phyloP scores from a whole-genome alignment of 257 asterid species.

The Scutellaria minor region DNA sequence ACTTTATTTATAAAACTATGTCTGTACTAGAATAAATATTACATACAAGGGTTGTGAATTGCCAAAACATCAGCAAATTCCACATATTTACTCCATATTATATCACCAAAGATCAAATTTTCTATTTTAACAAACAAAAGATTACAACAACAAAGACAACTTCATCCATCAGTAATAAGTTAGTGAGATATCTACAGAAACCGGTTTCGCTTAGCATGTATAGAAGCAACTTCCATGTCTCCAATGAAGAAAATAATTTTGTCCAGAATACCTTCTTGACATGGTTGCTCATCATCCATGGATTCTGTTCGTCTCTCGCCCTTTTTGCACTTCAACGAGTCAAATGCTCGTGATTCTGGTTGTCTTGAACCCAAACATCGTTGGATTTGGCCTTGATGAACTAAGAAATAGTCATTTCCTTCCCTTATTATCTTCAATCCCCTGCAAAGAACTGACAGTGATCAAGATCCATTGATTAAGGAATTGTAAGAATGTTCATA shows the following conservation, averaged over 20 bases:
- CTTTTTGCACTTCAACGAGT: neutral
- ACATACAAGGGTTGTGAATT: neutral
- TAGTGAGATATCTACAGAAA: constrained; percentile 35
- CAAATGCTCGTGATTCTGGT: constrained; percentile 8
- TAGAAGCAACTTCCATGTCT: constrained; percentile 76
- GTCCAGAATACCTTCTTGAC: constrained; percentile 60
- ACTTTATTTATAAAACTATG: neutral
- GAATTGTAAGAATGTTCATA: neutral
- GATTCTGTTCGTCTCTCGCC: constrained; percentile 20
- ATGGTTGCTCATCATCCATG: constrained; percentile 38
- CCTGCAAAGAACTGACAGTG: constrained; percentile 42
- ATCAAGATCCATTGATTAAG: neutral
- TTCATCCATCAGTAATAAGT: neutral
- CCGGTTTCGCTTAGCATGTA: constrained; percentile 59
- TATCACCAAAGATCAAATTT: neutral
- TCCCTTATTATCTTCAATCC: constrained; percentile 85
- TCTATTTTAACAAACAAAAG: neutral
- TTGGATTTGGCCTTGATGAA: constrained; percentile 80
- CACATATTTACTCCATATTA: constrained; percentile 4
- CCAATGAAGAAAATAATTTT: constrained; percentile 80
- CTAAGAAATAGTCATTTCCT: constrained; percentile 73
- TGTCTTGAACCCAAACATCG: constrained; percentile 65
- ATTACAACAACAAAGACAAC: neutral
- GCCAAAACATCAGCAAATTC: neutral
- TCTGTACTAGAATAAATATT: neutral